Evolutionary conservation across 1,284 basidiomycete species (phyloP).

Genomic region (Cystobasidium sp.): DNA sequence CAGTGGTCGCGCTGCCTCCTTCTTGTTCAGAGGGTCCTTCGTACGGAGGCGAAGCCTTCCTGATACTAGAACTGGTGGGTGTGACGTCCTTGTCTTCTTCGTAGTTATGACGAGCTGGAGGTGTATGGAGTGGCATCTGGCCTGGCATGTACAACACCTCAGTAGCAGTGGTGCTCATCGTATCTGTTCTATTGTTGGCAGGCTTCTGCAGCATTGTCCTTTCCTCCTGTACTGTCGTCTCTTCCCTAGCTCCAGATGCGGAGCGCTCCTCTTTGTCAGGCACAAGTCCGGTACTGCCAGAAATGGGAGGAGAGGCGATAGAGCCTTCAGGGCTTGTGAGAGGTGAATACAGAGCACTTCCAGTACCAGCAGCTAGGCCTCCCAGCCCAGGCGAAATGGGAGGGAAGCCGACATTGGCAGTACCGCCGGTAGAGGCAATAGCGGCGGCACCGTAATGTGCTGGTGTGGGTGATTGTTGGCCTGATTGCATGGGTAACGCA

Average conservation of each 20-base stretch:
- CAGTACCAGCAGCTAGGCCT: not conserved
- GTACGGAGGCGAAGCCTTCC: not conserved
- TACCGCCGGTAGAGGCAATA: too few relatives aligned
- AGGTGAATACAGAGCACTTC: constrained; percentile 26
- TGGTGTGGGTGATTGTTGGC: not conserved
- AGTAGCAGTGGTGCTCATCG: not conserved
- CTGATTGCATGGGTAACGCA: not conserved
- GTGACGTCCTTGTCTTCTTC: constrained; percentile 8
- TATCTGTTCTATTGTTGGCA: constrained; percentile 5
- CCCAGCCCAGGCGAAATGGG: constrained; percentile 1
- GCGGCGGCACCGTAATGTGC: too few relatives aligned
- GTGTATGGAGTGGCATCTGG: constrained; percentile 7
- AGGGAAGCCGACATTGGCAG: not conserved
- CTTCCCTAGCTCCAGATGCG: too few relatives aligned
- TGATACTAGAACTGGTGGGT: constrained; percentile 8
- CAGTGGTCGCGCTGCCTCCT: not conserved
- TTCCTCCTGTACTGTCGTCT: too few relatives aligned
- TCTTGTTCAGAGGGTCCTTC: not conserved
- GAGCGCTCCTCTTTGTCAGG: too few relatives aligned
- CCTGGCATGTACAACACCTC: constrained; percentile 16
- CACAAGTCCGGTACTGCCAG: too few relatives aligned
- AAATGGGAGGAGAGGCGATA: too few relatives aligned
- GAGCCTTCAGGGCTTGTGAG: constrained; percentile 13
- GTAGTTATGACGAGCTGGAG: not conserved
- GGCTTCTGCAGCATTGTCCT: not conserved